A percentile compares a stretch with the other conserved stretches of the same genome.
Conservation (phyloP, 2,329 filamentous ascomycete genomes). For the Orbilia javanica region DNA sequence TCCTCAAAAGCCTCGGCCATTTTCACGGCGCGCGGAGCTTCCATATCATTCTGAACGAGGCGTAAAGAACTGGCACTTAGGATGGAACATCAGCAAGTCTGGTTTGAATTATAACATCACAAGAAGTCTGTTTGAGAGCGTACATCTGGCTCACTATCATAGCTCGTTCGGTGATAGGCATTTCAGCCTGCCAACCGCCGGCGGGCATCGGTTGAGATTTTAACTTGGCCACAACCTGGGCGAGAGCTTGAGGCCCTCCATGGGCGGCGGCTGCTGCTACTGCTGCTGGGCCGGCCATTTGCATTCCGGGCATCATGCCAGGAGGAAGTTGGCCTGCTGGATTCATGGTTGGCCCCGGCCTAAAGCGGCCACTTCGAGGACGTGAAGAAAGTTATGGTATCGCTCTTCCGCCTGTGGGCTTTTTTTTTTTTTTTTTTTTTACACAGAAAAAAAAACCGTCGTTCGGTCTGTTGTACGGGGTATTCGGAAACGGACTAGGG, state of each 20-base stretch:
- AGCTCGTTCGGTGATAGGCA: constrained; percentile 28
- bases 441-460: too few relatives aligned
- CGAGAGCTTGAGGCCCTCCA: constrained; percentile 24
- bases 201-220: constrained; percentile 34
- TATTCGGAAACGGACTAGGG: not conserved
- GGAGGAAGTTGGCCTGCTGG: constrained; percentile 36
- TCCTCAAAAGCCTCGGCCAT: constrained; percentile 56
- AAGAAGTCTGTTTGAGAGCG: not conserved
- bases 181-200: constrained; percentile 50
- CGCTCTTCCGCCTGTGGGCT: too few relatives aligned
- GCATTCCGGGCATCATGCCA: constrained; percentile 36
- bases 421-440: too few relatives aligned
- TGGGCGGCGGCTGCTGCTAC: constrained; percentile 7
- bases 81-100: constrained; percentile 6
- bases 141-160: constrained; percentile 55
- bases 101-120: not conserved
- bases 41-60: constrained; percentile 41
- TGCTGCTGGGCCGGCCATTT: constrained; percentile 9
- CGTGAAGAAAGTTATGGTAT: not conserved
- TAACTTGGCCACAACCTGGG: constrained; percentile 31
- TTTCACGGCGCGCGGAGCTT: constrained; percentile 46
- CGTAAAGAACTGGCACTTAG: constrained; percentile 49
- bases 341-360: constrained; percentile 40
- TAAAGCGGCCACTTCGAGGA: constrained; percentile 17
- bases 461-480: not conserved